These are phyloP conservation scores for Clathrospora elynae DNA, from an alignment of 2,329 filamentous ascomycete species.

Conservation along the genomic window DNA sequence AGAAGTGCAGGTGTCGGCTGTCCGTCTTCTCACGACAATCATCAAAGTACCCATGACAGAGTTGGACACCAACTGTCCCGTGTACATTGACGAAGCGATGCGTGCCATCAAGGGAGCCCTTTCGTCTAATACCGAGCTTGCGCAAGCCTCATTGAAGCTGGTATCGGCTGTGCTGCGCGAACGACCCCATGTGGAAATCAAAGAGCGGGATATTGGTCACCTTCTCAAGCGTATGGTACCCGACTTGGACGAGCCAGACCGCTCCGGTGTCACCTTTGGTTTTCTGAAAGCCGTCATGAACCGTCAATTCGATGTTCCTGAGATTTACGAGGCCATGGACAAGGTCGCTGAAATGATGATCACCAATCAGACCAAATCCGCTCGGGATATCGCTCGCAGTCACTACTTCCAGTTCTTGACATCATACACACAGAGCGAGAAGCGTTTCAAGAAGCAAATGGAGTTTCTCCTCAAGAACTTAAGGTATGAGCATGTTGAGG, in stretches of 20 bases:
- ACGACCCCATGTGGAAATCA: constrained; percentile 73
- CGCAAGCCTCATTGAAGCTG: constrained; percentile 87
- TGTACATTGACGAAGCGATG: constrained; percentile 84
- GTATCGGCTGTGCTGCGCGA: constrained; percentile 85
- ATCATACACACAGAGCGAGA: constrained; percentile 91
- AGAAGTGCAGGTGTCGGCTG: constrained; percentile 86
- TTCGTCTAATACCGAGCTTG: constrained; percentile 79
- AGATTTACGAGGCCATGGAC: constrained; percentile 90
- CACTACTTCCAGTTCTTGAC: constrained; percentile 93
- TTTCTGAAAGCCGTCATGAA: constrained; percentile 88
- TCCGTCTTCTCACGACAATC: constrained; percentile 82
- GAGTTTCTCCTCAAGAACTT: constrained; percentile 88
- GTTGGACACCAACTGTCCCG: constrained; percentile 71
- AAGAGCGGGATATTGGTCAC: constrained; percentile 80
- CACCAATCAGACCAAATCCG: constrained; percentile 87
- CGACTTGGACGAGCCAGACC: constrained; percentile 89
- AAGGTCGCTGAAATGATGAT: constrained; percentile 86
- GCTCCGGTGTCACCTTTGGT: constrained; percentile 91
- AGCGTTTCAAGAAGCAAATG: constrained; percentile 85
- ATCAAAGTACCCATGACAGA: constrained; percentile 79
- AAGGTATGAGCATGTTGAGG: constrained; percentile 85
- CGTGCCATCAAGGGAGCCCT: constrained; percentile 77
- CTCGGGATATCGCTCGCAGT: constrained; percentile 83
- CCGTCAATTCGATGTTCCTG: constrained; percentile 80
- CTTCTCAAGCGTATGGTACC: constrained; percentile 81